Percentiles rank a stretch among this genome's conserved stretches.
phyloP scores from a whole-genome alignment of 805 yeast species.

The Aciculoconidium aculeatum region DNA sequence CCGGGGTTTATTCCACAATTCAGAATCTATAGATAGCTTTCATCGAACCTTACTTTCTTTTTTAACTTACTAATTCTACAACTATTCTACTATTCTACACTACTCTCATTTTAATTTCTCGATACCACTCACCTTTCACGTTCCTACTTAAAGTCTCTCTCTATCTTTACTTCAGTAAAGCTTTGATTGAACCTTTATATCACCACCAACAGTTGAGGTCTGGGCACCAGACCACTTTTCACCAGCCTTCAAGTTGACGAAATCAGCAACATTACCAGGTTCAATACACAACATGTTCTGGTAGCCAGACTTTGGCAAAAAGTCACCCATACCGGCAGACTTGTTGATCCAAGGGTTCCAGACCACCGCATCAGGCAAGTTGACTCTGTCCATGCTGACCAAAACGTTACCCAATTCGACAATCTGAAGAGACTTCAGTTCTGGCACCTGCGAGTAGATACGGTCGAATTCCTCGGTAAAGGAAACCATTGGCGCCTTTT shows the following conservation, averaged over 20 bases:
- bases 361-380: conserved; percentile 70
- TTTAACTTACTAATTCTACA: background rate
- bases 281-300: conserved; percentile 89
- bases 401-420: conserved; percentile 65
- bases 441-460: conserved; percentile 62
- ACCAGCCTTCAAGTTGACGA: conserved; percentile 62
- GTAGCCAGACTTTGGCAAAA: conserved; percentile 79
- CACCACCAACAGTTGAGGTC: conserved; percentile 50
- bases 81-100: background rate
- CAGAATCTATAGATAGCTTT: too few species aligned
- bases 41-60: too few species aligned
- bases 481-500: conserved; percentile 68
- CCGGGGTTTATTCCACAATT: too few species aligned
- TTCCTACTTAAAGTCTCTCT: background rate
- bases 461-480: conserved; percentile 81
- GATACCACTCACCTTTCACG: too few species aligned
- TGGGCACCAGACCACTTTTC: conserved; percentile 73
- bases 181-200: conserved; percentile 53
- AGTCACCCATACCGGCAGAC: conserved; percentile 81
- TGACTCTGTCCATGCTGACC: conserved; percentile 59
- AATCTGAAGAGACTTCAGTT: conserved; percentile 55
- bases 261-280: conserved; percentile 81
- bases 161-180: conserved; percentile 26
- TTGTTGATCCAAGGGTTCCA: conserved; percentile 97
- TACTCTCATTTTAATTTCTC: background rate